Percentiles rank a stretch among this genome's conserved stretches.
phyloP scores from a whole-genome alignment of 805 yeast genomes.

The Yamadazyma phyllophila region DNA sequence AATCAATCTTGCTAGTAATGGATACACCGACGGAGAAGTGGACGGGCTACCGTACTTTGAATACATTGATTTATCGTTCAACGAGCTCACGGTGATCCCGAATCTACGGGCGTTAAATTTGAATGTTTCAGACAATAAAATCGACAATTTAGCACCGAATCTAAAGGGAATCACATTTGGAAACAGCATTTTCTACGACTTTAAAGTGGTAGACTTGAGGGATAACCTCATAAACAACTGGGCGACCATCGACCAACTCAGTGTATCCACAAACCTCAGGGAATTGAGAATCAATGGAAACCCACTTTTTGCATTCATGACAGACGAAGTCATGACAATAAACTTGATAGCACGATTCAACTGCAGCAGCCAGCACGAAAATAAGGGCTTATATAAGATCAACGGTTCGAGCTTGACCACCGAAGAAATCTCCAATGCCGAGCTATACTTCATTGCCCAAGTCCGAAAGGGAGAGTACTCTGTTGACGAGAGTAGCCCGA shows the following conservation, averaged over 20 bases:
- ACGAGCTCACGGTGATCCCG: constrained; percentile 35
- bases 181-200: not conserved
- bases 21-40: constrained; percentile 19
- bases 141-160: too few relatives aligned
- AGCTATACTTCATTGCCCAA: constrained; percentile 59
- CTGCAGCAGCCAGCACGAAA: constrained; percentile 17
- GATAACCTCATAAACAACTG: constrained; percentile 48
- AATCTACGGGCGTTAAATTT: constrained; percentile 15
- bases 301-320: constrained; percentile 40
- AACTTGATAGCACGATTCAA: constrained; percentile 46
- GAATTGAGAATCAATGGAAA: constrained; percentile 52
- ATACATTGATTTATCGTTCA: constrained; percentile 39
- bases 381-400: constrained; percentile 25
- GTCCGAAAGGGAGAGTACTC: constrained; percentile 32
- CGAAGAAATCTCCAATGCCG: constrained; percentile 60
- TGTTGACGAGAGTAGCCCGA: constrained; percentile 15
- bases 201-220: constrained; percentile 46
- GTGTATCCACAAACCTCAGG: constrained; percentile 38
- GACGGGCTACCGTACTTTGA: constrained; percentile 5
- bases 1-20: constrained; percentile 36
- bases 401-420: constrained; percentile 55
- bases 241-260: constrained; percentile 42
- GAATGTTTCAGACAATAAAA: constrained; percentile 12
- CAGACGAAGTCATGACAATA: constrained; percentile 31
- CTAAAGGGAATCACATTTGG: too few relatives aligned